Evolutionary conservation across 345 rosid genomes (phyloP), one percentile per base, ranked within the genome.

Genomic region (Eucalyptus marginata): DNA sequence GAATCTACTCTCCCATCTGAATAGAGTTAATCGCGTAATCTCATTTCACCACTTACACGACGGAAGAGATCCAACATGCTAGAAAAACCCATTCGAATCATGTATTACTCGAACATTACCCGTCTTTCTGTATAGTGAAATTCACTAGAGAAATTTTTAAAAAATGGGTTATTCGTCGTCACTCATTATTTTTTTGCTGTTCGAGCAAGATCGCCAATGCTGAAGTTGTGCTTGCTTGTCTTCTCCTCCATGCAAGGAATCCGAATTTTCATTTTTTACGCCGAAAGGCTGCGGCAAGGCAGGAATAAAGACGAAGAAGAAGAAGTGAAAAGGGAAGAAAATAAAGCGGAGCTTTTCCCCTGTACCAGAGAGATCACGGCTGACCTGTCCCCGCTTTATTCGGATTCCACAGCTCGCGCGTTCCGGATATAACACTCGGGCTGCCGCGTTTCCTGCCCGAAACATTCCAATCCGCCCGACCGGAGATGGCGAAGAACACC

Each of bases 211-310:
- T 68, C 43, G 79, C 58, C 58, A 52, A 52, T 3, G 2, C 11
- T 36, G 81, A 43, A 36, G 81, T 50, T 50, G 89, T 88, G 89
- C 93, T 90, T 89, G 87, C 86, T 94, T 91, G 89, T 85, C 95
- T 95, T 94, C 90, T 25, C 54, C 44, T 43, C 91, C 88, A 92
- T 93, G 95, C 86, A 92, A 94, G 87, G 97, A 93, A 95, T 94
- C 94, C 76, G 94, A 92, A 88, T 90, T 89, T 89, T 16, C 22
- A 86, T 47, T 76, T 5, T n/a, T 22, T 64, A 27, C 76, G 81
- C 4, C 5, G 85, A 87, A 87, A 86, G 49, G 49, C 31, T 29
- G 87, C 68, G 40, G 87, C 86, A 84, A 89, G 89, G 87, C 79
- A 87, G 52, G 92, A 87, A 91, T 86, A 91, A 93, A 91, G 92